Percentiles rank a stretch among this genome's conserved stretches.
Evolutionary conservation across 2,329 filamentous ascomycete genomes (phyloP).

Genomic region (Stagonosporopsis tanaceti): DNA sequence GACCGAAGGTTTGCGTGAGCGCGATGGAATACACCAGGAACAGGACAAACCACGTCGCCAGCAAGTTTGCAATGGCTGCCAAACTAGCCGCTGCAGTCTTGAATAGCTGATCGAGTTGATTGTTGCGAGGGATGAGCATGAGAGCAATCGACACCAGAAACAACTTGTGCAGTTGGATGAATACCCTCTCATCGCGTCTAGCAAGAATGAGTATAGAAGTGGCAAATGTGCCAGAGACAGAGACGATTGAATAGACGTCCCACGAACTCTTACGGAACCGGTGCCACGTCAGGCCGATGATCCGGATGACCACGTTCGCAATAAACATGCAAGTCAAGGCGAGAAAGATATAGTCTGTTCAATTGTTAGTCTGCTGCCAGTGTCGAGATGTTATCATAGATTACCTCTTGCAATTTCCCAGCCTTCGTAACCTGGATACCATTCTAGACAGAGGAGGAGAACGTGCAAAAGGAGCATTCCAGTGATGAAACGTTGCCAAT

Average conservation of each 20-base stretch:
- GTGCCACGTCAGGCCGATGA: conserved; percentile 89
- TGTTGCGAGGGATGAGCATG: conserved; percentile 92
- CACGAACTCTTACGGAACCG: conserved; percentile 92
- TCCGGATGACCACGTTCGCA: conserved; percentile 81
- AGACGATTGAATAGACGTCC: conserved; percentile 87
- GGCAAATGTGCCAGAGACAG: conserved; percentile 80
- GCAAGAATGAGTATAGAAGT: conserved; percentile 81
- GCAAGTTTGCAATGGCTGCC: conserved; percentile 85
- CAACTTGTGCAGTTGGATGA: conserved; percentile 87
- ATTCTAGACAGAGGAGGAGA: conserved; percentile 83
- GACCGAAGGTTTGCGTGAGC: conserved; percentile 91
- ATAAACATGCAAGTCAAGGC: conserved; percentile 83
- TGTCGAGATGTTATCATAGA: conserved; percentile 1
- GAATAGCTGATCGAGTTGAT: conserved; percentile 96
- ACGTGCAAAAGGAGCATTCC: conserved; percentile 82
- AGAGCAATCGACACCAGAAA: conserved; percentile 91
- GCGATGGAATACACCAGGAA: conserved; percentile 97
- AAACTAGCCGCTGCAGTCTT: conserved; percentile 97
- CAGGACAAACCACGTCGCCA: conserved; percentile 96
- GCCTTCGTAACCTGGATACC: conserved; percentile 73
- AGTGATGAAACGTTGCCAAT: conserved; percentile 88
- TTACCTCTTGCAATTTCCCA: conserved; percentile 74
- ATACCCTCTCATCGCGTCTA: conserved; percentile 63
- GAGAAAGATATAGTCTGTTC: conserved; percentile 75
- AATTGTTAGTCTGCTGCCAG: conserved; percentile 28